These are phyloP conservation scores for Fusarium gaditjirri DNA, from an alignment of 2,329 filamentous ascomycete genomes.

Conservation along the genomic window DNA sequence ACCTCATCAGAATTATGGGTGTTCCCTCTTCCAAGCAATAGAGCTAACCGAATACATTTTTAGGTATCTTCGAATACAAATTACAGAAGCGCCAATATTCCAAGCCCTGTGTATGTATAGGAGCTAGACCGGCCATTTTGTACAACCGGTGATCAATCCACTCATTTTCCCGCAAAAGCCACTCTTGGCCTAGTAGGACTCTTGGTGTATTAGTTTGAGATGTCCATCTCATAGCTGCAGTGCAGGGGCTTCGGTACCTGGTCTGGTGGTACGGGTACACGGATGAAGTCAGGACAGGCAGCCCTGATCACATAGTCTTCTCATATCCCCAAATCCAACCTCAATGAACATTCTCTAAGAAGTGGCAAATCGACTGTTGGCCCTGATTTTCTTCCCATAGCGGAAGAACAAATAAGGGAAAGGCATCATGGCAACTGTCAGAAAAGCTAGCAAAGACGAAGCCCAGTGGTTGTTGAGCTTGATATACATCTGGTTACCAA, in stretches of 20 bases:
- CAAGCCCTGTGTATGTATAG: neutral
- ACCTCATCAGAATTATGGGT: no score
- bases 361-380: constrained; percentile 64
- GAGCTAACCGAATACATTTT: neutral
- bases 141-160: constrained; percentile 17
- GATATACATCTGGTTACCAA: constrained; percentile 78
- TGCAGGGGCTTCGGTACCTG: constrained; percentile 20
- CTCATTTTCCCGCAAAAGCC: neutral
- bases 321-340: neutral
- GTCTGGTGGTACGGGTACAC: constrained; percentile 16
- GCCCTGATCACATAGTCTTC: neutral
- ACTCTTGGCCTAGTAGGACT: neutral
- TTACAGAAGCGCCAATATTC: constrained; percentile 2
- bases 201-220: constrained; percentile 10
- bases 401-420: constrained; percentile 73
- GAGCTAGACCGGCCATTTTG: constrained; percentile 7
- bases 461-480: constrained; percentile 78
- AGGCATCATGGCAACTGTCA: constrained; percentile 70
- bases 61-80: neutral
- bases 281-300: neutral
- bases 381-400: constrained; percentile 67
- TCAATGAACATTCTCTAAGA: constrained; percentile 22
- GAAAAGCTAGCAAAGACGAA: constrained; percentile 68
- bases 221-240: neutral
- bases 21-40: neutral